Base-by-base conservation (phyloP, 129 eudicot species). In the Glebionis coronaria region DNA sequence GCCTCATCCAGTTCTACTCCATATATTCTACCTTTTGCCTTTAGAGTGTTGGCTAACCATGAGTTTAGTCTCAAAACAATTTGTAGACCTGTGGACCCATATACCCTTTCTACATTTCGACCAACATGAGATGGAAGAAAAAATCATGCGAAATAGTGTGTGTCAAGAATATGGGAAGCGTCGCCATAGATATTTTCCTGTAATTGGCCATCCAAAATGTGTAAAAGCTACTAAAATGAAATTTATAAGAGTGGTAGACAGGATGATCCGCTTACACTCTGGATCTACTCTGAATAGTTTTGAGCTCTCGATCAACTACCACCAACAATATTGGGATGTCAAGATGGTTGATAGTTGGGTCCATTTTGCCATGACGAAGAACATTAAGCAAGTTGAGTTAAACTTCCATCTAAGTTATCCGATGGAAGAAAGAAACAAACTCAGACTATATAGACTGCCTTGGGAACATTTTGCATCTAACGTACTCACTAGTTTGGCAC, bases 1-100 rank as follows among this genome's bases (percentile, higher is more conserved):
- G 38, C 38, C 38, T 4, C 4, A 31, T 4, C 9, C 4, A 1
- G 53, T 68, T 40, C 31, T 68, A 20, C 40, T 68, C 5, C 61
- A 40, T 5, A 68, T 68, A 4, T 68, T 68, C 73, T 53, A 38
- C 31, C 28, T 40, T 40, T 49, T 68, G 62, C 73, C 73, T 15
- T 19, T 68, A n/a, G 46, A 68, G 42, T 55, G 21, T 21, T 68
- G 64, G 73, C 14, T 68, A 53, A 38, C 60, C 12, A 55, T 68
- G 73, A 50, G 31, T 29, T 44, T 46, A 15, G 73, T 68, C 18
- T 68, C 73, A 4, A 68, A 68, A 20, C 35, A 20, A 3, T 68
- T 42, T 47, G 56, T 38, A 23, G 27, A 40, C 64, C 62, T 68
- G 20, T 53, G 73, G 64, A 38, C 54, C 13, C 52, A 54, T 31